Conservation (phyloP, 1,284 basidiomycete species). For the Malassezia arunalokei region DNA sequence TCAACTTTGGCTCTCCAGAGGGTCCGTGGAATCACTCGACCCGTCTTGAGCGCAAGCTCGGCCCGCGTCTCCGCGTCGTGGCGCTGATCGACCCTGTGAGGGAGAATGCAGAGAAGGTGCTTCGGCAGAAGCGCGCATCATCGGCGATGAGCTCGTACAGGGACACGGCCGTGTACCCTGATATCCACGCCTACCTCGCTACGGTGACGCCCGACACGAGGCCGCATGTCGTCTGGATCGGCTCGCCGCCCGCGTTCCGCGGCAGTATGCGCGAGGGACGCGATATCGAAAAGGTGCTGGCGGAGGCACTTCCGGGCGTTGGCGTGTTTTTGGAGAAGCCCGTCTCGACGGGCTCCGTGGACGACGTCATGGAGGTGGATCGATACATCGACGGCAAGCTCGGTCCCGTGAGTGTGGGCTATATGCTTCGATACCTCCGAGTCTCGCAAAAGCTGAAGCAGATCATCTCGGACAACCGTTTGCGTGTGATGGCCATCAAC, state of each 20-base stretch:
- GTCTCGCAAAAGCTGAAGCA: constrained; percentile 91
- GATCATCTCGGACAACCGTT: constrained; percentile 83
- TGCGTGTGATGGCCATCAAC: constrained; percentile 89
- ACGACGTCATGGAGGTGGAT: constrained; percentile 47
- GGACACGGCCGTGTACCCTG: constrained; percentile 74
- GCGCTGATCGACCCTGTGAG: constrained; percentile 82
- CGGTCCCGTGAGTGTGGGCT: constrained; percentile 71
- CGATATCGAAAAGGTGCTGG: constrained; percentile 78
- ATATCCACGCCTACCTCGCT: constrained; percentile 69
- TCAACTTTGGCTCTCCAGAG: constrained; percentile 41
- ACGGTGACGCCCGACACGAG: constrained; percentile 52
- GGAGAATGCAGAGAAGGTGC: constrained; percentile 67
- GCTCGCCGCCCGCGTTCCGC: constrained; percentile 84
- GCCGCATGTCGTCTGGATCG: constrained; percentile 67
- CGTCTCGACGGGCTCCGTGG: constrained; percentile 66
- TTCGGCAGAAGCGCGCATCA: constrained; percentile 78
- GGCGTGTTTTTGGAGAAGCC: constrained; percentile 92
- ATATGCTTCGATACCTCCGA: constrained; percentile 47
- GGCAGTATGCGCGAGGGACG: constrained; percentile 51
- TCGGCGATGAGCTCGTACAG: constrained; percentile 89
- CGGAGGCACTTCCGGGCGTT: constrained; percentile 59
- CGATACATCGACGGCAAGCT: constrained; percentile 18
- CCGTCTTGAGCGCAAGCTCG: constrained; percentile 59
- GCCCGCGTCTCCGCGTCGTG: constrained; percentile 84
- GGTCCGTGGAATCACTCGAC: constrained; percentile 45